phyloP scores from a whole-genome alignment of 345 rosid genomes.

The Aquilaria malaccensis region DNA sequence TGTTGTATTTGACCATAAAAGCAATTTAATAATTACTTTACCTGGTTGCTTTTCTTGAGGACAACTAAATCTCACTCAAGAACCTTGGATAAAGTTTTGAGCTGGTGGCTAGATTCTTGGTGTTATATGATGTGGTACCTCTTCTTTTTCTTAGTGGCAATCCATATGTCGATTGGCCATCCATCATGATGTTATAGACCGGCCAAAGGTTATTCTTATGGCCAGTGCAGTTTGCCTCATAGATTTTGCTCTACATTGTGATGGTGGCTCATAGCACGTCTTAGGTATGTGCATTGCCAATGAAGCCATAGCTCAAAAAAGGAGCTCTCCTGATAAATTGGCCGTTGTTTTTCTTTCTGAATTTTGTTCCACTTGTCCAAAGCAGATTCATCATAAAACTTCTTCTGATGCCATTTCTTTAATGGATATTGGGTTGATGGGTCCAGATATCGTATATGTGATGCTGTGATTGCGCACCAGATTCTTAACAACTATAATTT shows the following conservation, averaged over 20 bases:
- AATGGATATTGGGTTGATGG: conserved; percentile 12
- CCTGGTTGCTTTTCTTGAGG: too few species aligned
- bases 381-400: background rate
- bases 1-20: too few species aligned
- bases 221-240: too few species aligned
- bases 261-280: background rate
- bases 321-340: background rate
- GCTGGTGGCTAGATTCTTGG: too few species aligned
- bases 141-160: too few species aligned
- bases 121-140: too few species aligned
- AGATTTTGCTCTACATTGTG: background rate
- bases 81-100: too few species aligned
- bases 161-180: too few species aligned
- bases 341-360: background rate
- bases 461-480: conserved; percentile 14
- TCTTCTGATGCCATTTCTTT: background rate
- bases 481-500: conserved; percentile 15
- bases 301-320: background rate
- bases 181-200: too few species aligned
- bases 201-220: too few species aligned
- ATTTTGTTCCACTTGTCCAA: background rate
- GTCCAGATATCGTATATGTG: conserved; percentile 6
- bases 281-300: background rate
- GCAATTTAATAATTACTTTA: too few species aligned
- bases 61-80: too few species aligned